Evolutionary conservation across 306 rosid species (phyloP), one percentile per base, ranked within the genome.

Genomic region (Malus asiatica): DNA sequence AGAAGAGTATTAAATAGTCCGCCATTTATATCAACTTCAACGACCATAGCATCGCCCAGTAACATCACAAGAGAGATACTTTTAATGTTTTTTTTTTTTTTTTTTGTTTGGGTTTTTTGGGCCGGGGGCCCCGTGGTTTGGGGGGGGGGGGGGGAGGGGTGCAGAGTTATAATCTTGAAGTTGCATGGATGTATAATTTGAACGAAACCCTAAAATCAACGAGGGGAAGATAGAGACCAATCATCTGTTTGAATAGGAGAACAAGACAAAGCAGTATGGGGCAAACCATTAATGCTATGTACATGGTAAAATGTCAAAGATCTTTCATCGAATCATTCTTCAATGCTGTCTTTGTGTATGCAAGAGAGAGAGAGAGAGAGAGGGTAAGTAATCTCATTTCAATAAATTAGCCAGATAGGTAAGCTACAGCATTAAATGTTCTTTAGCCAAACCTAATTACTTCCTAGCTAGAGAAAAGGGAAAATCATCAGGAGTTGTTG

Each of bases 401-500:
- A 75, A 63, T 75, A 62, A 35, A 35, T 75, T 52, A 66, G 60
- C 55, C 29, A 52, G 52, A 75, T 38, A 33, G 38, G 42, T 66
- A 66, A 52, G 72, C 55, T 55, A 52, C 79, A 51, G 16, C 55
- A 51, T 14, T 44, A 15, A 66, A 68, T 48, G 15, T 53, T 65
- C 62, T 62, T 25, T 53, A 70, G 23, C 78, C 69, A 58, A 59
- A 14, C 51, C 75, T 29, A 57, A 15, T 73, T 69, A 68, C 14
- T 25, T 32, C 19, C 66, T 51, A 16, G 20, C 5, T 25, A 57
- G 8, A 27, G 48, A 55, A 27, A 29, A 6, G 51, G 32, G 22
- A 57, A 66, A 40, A 38, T 1, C 29, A 15, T 8, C 62, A 80
- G 35, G 51, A 66, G 44, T 70, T 59, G 66, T 73, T 61, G n/a